phyloP scores from a whole-genome alignment of 306 rosid species.

The Adenanthera pavonina region DNA sequence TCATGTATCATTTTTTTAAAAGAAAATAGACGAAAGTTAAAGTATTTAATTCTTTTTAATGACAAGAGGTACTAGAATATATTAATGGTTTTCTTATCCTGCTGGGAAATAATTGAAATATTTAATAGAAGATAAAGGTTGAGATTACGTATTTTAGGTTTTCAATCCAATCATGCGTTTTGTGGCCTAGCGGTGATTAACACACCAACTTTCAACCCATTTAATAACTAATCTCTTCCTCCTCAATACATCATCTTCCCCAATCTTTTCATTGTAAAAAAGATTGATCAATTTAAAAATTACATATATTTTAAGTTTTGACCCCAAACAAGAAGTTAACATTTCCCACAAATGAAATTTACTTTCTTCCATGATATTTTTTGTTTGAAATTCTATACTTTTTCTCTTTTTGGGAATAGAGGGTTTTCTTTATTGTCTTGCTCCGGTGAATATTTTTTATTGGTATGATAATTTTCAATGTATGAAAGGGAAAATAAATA shows the following conservation, averaged over 20 bases:
- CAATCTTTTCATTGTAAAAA: neutral
- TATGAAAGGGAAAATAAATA: neutral
- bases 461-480: no score
- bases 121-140: conserved; percentile 3
- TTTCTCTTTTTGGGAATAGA: neutral
- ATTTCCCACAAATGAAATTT: conserved; percentile 4
- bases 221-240: neutral
- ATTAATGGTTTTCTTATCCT: conserved; percentile 27
- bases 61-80: conserved; percentile 30
- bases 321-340: neutral
- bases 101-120: neutral
- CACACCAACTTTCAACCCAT: conserved; percentile 32
- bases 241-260: neutral
- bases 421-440: no score
- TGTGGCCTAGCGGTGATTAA: conserved; percentile 37
- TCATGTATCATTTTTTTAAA: conserved; percentile 11
- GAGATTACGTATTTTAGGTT: conserved; percentile 52
- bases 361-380: neutral
- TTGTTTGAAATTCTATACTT: neutral
- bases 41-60: neutral
- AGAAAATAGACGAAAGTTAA: neutral
- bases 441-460: no score
- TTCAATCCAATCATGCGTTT: conserved; percentile 41
- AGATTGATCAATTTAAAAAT: neutral
- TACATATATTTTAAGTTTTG: neutral